Evolutionary conservation across 179 eudicot species (phyloP).

Genomic region (Beta macrorhiza): DNA sequence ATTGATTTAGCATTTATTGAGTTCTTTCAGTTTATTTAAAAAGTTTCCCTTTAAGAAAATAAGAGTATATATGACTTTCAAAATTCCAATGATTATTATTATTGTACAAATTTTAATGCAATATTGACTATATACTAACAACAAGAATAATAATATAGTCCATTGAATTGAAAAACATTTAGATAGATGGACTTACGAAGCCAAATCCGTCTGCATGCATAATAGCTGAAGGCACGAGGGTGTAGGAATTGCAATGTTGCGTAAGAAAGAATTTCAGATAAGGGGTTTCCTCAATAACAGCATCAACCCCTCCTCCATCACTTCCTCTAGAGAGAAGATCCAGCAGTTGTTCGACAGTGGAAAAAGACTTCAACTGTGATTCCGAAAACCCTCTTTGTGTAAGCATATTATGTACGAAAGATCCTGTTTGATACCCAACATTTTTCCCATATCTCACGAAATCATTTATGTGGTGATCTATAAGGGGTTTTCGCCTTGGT

Average conservation of each 20-base stretch:
- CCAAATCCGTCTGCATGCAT: slow-evolving; percentile 17
- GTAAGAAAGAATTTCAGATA: slow-evolving; percentile 12
- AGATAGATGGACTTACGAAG: not conserved
- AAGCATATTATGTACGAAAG: slow-evolving; percentile 2
- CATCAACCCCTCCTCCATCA: slow-evolving; percentile 5
- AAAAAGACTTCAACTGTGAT: slow-evolving; percentile 1
- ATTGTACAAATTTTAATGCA: too few species aligned
- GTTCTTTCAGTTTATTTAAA: too few species aligned
- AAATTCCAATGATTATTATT: too few species aligned
- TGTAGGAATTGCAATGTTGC: slow-evolving; percentile 14
- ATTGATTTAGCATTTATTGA: too few species aligned
- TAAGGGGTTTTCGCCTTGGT: not conserved
- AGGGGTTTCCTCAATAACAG: slow-evolving; percentile 14
- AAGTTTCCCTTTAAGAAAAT: too few species aligned
- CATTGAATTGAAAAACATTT: too few species aligned
- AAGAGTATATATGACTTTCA: too few species aligned
- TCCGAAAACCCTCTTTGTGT: slow-evolving; percentile 15
- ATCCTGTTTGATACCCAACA: slow-evolving; percentile 15
- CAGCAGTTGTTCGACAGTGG: not conserved
- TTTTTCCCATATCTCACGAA: slow-evolving; percentile 4
- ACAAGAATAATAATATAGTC: too few species aligned
- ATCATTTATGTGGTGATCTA: slow-evolving; percentile 4
- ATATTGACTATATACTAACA: not conserved
- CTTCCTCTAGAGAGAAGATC: not conserved
- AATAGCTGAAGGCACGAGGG: slow-evolving; percentile 15